Evolutionary conservation across 2,329 filamentous ascomycete species (phyloP).

Genomic region (Claviceps sp.): DNA sequence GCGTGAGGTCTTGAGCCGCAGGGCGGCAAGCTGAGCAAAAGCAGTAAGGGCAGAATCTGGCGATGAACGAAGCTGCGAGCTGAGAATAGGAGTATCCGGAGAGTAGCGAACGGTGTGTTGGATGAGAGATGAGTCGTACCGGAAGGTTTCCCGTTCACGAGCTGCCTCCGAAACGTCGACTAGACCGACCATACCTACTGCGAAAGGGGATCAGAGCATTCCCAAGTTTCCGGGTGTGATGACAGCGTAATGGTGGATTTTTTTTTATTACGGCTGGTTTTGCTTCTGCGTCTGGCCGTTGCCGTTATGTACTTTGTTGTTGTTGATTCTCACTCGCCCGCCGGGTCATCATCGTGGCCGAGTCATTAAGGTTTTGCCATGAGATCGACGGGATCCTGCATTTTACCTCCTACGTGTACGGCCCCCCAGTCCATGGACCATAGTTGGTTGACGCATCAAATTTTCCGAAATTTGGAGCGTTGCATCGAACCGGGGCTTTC

Average conservation of each 20-base stretch:
- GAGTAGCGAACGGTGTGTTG: background rate
- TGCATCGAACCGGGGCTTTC: background rate
- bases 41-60: conserved; percentile 26
- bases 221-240: background rate
- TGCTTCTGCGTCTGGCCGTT: background rate
- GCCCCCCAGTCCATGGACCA: background rate
- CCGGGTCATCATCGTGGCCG: background rate
- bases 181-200: background rate
- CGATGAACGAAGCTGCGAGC: conserved; percentile 11
- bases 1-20: conserved; percentile 27
- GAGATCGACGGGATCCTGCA: background rate
- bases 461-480: background rate
- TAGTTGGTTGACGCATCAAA: background rate
- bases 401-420: background rate
- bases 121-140: conserved; percentile 1
- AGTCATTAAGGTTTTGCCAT: background rate
- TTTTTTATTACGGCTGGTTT: background rate
- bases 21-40: conserved; percentile 32
- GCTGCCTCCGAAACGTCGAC: conserved; percentile 2
- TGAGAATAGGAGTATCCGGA: background rate
- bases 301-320: background rate
- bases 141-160: conserved; percentile 3
- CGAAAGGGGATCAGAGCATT: background rate
- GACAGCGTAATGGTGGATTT: too few relatives aligned
- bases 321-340: background rate